Evolutionary conservation across 257 asterid genomes (phyloP), one percentile per base, ranked within the genome.

Genomic region (Jacaranda copaia): DNA sequence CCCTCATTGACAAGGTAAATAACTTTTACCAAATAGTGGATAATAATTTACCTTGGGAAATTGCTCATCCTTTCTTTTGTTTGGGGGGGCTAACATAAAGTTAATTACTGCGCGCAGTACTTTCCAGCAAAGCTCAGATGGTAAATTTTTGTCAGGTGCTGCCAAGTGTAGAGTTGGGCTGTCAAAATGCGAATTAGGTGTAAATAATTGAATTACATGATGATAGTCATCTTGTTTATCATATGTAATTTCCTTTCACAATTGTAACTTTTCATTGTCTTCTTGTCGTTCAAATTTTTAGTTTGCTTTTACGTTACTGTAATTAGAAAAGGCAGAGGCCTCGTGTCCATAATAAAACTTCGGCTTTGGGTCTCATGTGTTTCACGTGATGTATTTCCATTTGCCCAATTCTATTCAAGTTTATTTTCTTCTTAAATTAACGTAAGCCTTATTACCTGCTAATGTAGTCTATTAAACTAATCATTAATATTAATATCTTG

Each of bases 41-140:
- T 38, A 4, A 3, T 4, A 2, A n/a, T n/a, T 65, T 76, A 51
- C 48, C 19, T 32, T 53, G 10, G 45, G 9, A 19, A 55, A 12
- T 16, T 36, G 16, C 40, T n/a, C 7, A 0, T 5, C 12, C 7
- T 10, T 55, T 16, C 25, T n/a, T 16, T 1, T 55, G 0, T 3
- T 16, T 11, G 0, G 16, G 57, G 57, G 0, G 36, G 10, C 71
- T 77, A 51, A 79, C 20, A 11, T 55, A 5, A 12, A 3, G 10
- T 65, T 19, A 13, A 18, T 42, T 62, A 20, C 16, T 59, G 53
- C 32, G 12, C 82, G 90, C 93, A 90, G 97, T 91, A 91, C 70
- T 91, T 91, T 49, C 94, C 93, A 1, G 84, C 85, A 13, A 91
- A 87, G 77, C 86, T 91, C 77, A 87, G 85, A 73, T 91, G 97